Conservation (phyloP, 306 rosid species). For the Ziziphus jujuba region DNA sequence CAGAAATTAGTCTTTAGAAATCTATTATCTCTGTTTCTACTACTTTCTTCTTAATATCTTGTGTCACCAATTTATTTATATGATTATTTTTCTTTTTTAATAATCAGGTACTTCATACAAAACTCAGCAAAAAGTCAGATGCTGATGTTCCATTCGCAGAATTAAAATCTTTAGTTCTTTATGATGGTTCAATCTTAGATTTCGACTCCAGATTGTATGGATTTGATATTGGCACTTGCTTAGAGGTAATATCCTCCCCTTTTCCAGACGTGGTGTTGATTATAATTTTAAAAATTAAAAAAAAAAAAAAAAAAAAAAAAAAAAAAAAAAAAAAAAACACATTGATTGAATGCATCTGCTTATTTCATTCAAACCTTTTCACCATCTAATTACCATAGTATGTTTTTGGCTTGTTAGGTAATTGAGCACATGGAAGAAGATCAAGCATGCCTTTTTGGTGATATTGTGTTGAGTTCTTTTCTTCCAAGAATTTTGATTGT, state of each 20-base stretch:
- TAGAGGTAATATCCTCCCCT: constrained; percentile 64
- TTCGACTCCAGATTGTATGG: constrained; percentile 67
- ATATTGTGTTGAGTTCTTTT: constrained; percentile 65
- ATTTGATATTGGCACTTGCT: constrained; percentile 94
- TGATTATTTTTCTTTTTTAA: constrained; percentile 20
- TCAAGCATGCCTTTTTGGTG: constrained; percentile 77
- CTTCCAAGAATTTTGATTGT: constrained; percentile 80
- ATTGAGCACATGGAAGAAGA: constrained; percentile 98
- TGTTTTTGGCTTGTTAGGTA: constrained; percentile 46
- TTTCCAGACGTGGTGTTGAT: constrained; percentile 1
- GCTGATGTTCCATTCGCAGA: constrained; percentile 29
- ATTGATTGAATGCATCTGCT: not conserved
- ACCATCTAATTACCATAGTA: not conserved
- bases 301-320: too few species aligned
- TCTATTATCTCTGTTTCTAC: not conserved
- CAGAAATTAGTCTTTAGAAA: not conserved
- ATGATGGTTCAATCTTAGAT: constrained; percentile 82
- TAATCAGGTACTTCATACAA: constrained; percentile 76
- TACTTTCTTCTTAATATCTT: constrained; percentile 16
- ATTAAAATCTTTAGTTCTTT: constrained; percentile 65
- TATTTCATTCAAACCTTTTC: not conserved
- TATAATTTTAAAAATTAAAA: not conserved
- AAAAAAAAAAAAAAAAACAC: too few species aligned
- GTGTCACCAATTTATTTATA: constrained; percentile 21
- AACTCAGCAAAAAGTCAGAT: constrained; percentile 50